phyloP scores from a whole-genome alignment of 2,329 filamentous ascomycete species.

The Trichoderma cornu-damae region DNA sequence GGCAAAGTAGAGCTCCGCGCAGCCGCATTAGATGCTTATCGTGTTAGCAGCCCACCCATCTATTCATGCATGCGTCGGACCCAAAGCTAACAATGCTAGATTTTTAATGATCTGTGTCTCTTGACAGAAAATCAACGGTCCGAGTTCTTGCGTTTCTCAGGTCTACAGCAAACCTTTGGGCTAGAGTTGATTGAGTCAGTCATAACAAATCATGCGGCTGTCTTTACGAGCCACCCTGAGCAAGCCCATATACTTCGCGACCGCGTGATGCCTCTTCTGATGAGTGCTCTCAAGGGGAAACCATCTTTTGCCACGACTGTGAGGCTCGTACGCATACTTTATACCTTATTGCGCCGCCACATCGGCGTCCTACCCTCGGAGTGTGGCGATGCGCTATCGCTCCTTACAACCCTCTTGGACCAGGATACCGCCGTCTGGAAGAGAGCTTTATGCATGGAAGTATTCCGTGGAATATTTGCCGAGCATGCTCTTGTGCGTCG shows the following conservation, averaged over 20 bases:
- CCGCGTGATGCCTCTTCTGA: constrained; percentile 77
- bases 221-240: constrained; percentile 74
- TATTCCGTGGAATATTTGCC: constrained; percentile 79
- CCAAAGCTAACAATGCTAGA: constrained; percentile 38
- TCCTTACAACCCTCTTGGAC: constrained; percentile 82
- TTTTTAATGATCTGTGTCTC: constrained; percentile 86
- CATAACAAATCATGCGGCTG: constrained; percentile 73
- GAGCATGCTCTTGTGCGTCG: constrained; percentile 73
- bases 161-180: constrained; percentile 75
- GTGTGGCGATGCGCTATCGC: constrained; percentile 74
- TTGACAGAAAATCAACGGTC: constrained; percentile 79
- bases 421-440: constrained; percentile 84
- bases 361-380: constrained; percentile 69
- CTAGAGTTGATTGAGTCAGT: constrained; percentile 90
- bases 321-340: constrained; percentile 74
- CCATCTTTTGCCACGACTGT: constrained; percentile 78
- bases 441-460: constrained; percentile 82
- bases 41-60: constrained; percentile 41
- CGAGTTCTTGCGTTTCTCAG: constrained; percentile 73
- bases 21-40: constrained; percentile 80
- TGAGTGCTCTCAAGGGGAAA: constrained; percentile 70
- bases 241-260: constrained; percentile 72
- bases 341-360: constrained; percentile 74
- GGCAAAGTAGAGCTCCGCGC: constrained; percentile 62
- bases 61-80: no score